These are phyloP conservation scores for Cordyceps fumosorosea DNA, from an alignment of 2,329 filamentous ascomycete species.

Conservation along the genomic window DNA sequence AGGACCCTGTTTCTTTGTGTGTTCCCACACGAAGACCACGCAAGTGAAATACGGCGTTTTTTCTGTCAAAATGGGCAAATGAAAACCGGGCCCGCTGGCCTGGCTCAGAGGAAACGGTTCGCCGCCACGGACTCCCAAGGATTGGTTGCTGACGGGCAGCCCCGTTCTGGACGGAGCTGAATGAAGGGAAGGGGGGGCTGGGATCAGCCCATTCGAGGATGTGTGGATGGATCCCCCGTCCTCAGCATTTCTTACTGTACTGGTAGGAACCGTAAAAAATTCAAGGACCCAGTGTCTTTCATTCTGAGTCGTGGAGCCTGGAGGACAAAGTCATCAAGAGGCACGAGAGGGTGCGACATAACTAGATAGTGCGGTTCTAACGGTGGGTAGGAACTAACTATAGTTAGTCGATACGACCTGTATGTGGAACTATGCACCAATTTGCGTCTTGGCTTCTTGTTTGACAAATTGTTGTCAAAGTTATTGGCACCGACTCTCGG, in stretches of 20 bases:
- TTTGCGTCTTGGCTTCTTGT: background rate
- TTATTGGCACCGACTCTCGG: background rate
- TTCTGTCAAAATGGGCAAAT: background rate
- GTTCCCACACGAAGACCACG: background rate
- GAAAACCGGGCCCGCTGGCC: conserved; percentile 5
- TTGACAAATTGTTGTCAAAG: no score
- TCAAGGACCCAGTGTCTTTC: background rate
- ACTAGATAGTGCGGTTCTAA: no score
- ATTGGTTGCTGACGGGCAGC: background rate
- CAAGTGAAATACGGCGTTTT: background rate
- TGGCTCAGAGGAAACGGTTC: background rate
- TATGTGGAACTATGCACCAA: background rate
- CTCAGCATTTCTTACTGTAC: no score
- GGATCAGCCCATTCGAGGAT: background rate
- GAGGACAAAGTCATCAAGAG: no score
- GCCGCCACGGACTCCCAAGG: background rate
- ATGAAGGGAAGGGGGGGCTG: background rate
- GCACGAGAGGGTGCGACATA: no score
- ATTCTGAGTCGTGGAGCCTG: background rate
- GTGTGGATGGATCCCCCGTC: no score
- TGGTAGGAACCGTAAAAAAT: background rate
- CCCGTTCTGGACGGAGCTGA: conserved; percentile 5
- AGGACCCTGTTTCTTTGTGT: background rate
- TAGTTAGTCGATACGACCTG: no score
- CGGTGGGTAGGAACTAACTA: background rate